These are phyloP conservation scores for Rhizopogon vinicolor DNA, from an alignment of 768 basidiomycete species.

Conservation along the genomic window DNA sequence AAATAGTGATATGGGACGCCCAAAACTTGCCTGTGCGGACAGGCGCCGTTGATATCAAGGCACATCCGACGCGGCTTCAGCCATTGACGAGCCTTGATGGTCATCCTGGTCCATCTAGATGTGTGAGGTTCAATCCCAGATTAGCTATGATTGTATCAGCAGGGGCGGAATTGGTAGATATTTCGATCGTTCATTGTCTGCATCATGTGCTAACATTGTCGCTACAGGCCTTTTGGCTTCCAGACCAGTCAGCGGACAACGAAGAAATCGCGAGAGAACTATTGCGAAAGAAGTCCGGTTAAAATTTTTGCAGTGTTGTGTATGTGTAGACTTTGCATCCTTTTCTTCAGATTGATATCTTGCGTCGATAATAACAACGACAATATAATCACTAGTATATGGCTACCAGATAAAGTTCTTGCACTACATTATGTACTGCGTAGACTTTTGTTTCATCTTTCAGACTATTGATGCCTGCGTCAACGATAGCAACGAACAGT, in stretches of 20 bases:
- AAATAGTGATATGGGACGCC: slow-evolving; percentile 84
- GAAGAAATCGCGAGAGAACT: slow-evolving; percentile 71
- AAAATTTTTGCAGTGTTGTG: neutral
- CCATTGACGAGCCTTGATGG: slow-evolving; percentile 61
- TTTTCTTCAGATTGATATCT: neutral
- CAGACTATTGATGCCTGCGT: too few species aligned
- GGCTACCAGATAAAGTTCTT: neutral
- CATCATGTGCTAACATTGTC: slow-evolving; percentile 4
- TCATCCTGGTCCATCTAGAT: slow-evolving; percentile 79
- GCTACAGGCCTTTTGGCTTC: slow-evolving; percentile 59
- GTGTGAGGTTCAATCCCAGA: slow-evolving; percentile 87
- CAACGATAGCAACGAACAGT: too few species aligned
- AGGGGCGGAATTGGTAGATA: slow-evolving; percentile 74
- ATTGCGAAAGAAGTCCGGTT: slow-evolving; percentile 45
- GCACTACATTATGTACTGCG: too few species aligned
- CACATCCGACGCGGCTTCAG: slow-evolving; percentile 44
- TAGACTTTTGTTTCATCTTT: too few species aligned
- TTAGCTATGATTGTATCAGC: slow-evolving; percentile 85
- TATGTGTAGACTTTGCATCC: neutral
- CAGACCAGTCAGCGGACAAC: slow-evolving; percentile 60
- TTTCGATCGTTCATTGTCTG: neutral
- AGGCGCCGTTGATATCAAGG: slow-evolving; percentile 52
- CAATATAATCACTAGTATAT: neutral
- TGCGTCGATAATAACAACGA: neutral
- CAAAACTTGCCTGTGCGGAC: slow-evolving; percentile 50